Evolutionary conservation across 2,329 filamentous ascomycete species (phyloP).

Genomic region (Ciborinia camelliae): DNA sequence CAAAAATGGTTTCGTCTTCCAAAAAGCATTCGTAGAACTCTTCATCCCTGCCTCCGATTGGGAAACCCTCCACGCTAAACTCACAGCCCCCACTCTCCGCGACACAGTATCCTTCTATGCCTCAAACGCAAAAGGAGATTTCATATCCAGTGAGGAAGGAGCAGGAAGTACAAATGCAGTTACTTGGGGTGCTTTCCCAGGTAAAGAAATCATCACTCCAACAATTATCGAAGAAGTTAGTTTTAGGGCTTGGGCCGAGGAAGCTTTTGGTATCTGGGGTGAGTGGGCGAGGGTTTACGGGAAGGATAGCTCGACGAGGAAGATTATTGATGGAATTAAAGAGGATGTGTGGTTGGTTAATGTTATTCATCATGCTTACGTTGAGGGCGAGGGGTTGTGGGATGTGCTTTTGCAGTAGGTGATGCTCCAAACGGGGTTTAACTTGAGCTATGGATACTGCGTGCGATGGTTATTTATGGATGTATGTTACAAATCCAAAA

Average conservation of each 20-base stretch:
- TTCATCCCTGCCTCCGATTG: constrained; percentile 79
- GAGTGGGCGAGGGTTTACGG: constrained; percentile 91
- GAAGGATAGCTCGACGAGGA: constrained; percentile 61
- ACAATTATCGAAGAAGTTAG: constrained; percentile 96
- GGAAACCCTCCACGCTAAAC: constrained; percentile 58
- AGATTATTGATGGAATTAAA: constrained; percentile 64
- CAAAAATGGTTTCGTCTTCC: constrained; percentile 88
- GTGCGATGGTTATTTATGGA: not conserved
- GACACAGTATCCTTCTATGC: constrained; percentile 84
- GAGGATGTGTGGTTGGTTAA: constrained; percentile 86
- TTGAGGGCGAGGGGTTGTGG: constrained; percentile 71
- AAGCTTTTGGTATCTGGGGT: constrained; percentile 91
- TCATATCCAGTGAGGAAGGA: constrained; percentile 61
- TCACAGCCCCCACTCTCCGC: constrained; percentile 55
- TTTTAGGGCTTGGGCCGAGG: constrained; percentile 90
- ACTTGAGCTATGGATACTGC: not conserved
- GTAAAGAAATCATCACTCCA: constrained; percentile 92
- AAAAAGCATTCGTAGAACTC: constrained; percentile 97
- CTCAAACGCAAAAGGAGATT: constrained; percentile 72
- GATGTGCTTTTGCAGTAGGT: constrained; percentile 49
- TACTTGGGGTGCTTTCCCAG: constrained; percentile 93
- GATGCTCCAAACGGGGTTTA: not conserved
- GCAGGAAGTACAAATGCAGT: constrained; percentile 76
- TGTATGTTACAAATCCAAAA: not conserved
- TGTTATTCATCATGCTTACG: constrained; percentile 76